These are phyloP conservation scores for Cutaneotrichosporon dermatis DNA, from an alignment of 1,284 basidiomycete genomes.

Conservation along the genomic window DNA sequence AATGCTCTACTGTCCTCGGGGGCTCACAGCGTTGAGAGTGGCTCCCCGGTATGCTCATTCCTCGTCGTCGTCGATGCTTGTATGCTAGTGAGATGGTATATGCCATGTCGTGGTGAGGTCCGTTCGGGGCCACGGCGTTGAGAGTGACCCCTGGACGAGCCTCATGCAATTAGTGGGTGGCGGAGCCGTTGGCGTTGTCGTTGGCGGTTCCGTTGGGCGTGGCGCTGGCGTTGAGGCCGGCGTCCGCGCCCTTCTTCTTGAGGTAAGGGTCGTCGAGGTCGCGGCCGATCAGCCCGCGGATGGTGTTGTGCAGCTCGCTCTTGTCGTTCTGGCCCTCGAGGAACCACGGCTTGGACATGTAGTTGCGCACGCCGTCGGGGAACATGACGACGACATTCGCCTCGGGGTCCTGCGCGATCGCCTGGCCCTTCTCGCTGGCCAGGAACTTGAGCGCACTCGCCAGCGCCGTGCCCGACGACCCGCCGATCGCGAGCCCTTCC, in stretches of 20 bases:
- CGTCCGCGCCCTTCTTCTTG: not conserved
- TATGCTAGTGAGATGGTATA: not conserved
- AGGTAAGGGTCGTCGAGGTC: slow-evolving; percentile 21
- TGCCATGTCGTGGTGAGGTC: slow-evolving; percentile 3
- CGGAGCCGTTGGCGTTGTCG: slow-evolving; percentile 7
- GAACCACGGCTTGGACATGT: slow-evolving; percentile 74
- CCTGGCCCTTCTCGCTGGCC: slow-evolving; percentile 60
- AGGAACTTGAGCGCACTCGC: slow-evolving; percentile 76
- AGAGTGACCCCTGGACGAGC: slow-evolving; percentile 2
- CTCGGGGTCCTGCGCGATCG: slow-evolving; percentile 63
- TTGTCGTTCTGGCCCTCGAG: slow-evolving; percentile 21
- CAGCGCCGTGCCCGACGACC: slow-evolving; percentile 81
- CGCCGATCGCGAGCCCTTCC: slow-evolving; percentile 87
- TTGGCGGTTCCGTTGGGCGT: not conserved
- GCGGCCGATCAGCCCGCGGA: slow-evolving; percentile 18
- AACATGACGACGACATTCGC: slow-evolving; percentile 85
- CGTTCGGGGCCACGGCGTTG: not conserved
- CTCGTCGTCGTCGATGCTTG: slow-evolving; percentile 1
- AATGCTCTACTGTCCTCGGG: not conserved
- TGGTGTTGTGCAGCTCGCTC: slow-evolving; percentile 10
- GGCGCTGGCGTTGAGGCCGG: no score
- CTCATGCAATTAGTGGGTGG: slow-evolving; percentile 3
- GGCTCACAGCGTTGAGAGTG: slow-evolving; percentile 4
- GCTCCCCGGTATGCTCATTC: not conserved
- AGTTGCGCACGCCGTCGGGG: slow-evolving; percentile 90